These are phyloP conservation scores for Botrytis paeoniae DNA, from an alignment of 2,329 filamentous ascomycete genomes.

Conservation along the genomic window DNA sequence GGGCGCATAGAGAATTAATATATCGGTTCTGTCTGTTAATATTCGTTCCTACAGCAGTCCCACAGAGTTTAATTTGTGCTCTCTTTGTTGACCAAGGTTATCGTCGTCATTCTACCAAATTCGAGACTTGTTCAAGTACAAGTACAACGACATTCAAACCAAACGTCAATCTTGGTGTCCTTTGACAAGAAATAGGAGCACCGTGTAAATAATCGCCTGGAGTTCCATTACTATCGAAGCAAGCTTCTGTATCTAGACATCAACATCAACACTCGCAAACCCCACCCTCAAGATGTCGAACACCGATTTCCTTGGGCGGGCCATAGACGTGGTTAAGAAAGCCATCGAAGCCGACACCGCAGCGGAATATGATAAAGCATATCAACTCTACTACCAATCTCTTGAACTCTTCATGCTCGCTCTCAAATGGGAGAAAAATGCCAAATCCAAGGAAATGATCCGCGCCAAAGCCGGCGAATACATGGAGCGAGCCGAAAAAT, in stretches of 20 bases:
- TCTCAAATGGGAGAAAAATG: slow-evolving; percentile 99
- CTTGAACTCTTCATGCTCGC: slow-evolving; percentile 99
- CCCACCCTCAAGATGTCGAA: slow-evolving; percentile 68
- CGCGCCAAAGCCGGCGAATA: slow-evolving; percentile 92
- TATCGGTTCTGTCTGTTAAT: not conserved
- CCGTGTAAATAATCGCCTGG: not conserved
- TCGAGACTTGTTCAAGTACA: slow-evolving; percentile 2
- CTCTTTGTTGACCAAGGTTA: not conserved
- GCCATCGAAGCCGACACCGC: slow-evolving; percentile 95
- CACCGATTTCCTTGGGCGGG: slow-evolving; percentile 93
- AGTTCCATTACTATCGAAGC: not conserved
- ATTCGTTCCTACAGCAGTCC: not conserved
- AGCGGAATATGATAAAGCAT: slow-evolving; percentile 95
- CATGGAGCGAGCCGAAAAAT: slow-evolving; percentile 97
- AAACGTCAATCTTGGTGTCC: not conserved
- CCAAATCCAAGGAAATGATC: slow-evolving; percentile 95
- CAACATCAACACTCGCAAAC: not conserved
- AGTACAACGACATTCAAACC: not conserved
- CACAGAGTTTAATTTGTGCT: not conserved
- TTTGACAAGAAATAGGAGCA: not conserved
- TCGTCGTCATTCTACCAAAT: not conserved
- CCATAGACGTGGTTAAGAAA: slow-evolving; percentile 95
- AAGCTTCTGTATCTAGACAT: not conserved
- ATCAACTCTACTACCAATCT: slow-evolving; percentile 91
- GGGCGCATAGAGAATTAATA: not conserved